Conservation (phyloP, 1,139 yeast species). For the Yamadazyma conglobata region DNA sequence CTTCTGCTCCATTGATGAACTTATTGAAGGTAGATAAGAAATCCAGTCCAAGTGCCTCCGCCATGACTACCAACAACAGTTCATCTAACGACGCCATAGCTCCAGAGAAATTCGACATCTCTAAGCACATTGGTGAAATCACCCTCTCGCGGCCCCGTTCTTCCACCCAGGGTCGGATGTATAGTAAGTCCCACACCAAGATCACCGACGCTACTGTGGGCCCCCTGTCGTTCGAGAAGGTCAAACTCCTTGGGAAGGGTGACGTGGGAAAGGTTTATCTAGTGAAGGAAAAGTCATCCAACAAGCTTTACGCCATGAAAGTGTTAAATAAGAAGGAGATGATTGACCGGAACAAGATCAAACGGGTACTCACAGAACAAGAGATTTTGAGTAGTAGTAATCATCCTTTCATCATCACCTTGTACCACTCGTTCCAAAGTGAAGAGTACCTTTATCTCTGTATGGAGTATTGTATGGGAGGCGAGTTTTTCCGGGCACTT, state of each 20-base stretch:
- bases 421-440: constrained; percentile 94
- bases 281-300: constrained; percentile 75
- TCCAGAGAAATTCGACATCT: constrained; percentile 33
- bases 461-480: constrained; percentile 99
- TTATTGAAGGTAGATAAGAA: constrained; percentile 20
- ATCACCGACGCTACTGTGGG: constrained; percentile 77
- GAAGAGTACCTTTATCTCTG: constrained; percentile 91
- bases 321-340: constrained; percentile 86
- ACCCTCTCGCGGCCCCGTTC: constrained; percentile 48
- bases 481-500: constrained; percentile 94
- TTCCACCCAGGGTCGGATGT: constrained; percentile 56
- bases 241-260: constrained; percentile 87
- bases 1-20: constrained; percentile 72
- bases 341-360: constrained; percentile 92
- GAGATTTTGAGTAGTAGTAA: constrained; percentile 92
- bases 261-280: constrained; percentile 96
- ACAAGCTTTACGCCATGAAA: constrained; percentile 87
- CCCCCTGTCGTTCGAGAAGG: constrained; percentile 84
- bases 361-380: constrained; percentile 93
- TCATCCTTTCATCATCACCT: constrained; percentile 95
- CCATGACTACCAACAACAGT: constrained; percentile 6
- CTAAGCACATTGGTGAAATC: constrained; percentile 55
- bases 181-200: constrained; percentile 69
- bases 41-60: constrained; percentile 4
- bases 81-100: not conserved